These are phyloP conservation scores for Schizochytrium sp. DNA, from an alignment of 108 stramenopile genomes.

Conservation along the genomic window DNA sequence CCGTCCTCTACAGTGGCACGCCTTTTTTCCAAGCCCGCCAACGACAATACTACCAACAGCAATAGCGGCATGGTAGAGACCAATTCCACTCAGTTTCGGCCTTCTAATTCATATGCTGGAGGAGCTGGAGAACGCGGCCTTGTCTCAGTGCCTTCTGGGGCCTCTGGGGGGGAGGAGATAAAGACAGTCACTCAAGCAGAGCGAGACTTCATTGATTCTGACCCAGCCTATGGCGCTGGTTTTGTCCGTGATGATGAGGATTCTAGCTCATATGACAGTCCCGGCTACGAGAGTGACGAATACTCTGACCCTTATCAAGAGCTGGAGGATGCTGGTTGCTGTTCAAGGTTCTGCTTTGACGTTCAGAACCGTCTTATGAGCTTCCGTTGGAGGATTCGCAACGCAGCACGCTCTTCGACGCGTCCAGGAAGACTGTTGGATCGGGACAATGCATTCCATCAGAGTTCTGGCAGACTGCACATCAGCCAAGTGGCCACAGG, in stretches of 20 bases:
- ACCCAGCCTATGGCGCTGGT: background rate
- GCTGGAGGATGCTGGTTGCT: constrained; percentile 29
- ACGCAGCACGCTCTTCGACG: background rate
- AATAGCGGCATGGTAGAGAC: no score
- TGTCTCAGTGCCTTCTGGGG: no score
- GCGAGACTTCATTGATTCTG: constrained; percentile 36
- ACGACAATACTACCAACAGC: no score
- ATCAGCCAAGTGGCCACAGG: constrained; percentile 36
- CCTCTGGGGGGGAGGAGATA: no score
- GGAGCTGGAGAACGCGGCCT: no score
- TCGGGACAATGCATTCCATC: constrained; percentile 58
- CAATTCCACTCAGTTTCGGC: no score
- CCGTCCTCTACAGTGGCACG: no score
- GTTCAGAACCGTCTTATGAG: background rate
- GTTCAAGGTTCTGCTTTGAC: background rate
- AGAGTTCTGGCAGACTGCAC: constrained; percentile 49
- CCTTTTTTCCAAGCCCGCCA: no score
- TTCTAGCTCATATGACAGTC: constrained; percentile 4
- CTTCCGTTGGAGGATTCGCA: constrained; percentile 37
- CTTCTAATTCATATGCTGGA: no score
- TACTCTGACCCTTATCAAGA: background rate
- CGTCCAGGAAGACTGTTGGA: constrained; percentile 40
- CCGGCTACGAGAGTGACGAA: constrained; percentile 27
- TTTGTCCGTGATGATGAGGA: background rate
- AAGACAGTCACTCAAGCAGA: background rate